Evolutionary conservation across 1,284 basidiomycete species (phyloP).

Genomic region (Ceratobasidium sp.): DNA sequence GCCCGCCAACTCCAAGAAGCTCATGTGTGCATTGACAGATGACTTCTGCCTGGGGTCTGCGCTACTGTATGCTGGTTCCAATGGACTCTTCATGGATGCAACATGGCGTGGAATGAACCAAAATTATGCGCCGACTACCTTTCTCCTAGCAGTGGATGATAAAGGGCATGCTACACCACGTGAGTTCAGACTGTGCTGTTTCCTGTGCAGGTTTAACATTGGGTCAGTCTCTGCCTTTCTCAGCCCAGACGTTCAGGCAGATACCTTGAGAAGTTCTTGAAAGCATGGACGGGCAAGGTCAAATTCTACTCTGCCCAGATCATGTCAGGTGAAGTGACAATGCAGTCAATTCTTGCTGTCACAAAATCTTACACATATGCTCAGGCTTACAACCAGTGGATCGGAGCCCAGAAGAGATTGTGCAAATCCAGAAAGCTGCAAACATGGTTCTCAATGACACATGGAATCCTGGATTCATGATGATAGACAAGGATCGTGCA

Average conservation of each 20-base stretch:
- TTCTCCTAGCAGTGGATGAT: not conserved
- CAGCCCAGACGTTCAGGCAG: slow-evolving; percentile 2
- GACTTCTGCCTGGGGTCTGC: not conserved
- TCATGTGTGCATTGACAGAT: not conserved
- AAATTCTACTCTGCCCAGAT: not conserved
- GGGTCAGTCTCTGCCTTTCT: not conserved
- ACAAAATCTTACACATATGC: too few species aligned
- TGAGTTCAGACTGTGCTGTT: not conserved
- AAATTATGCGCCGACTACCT: slow-evolving; percentile 51
- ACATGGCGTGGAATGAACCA: slow-evolving; percentile 52
- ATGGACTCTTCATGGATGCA: slow-evolving; percentile 49
- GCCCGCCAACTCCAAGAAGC: not conserved
- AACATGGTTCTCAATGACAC: not conserved
- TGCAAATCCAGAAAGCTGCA: not conserved
- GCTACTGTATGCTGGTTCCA: slow-evolving; percentile 32
- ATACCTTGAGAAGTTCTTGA: not conserved
- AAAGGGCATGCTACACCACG: not conserved
- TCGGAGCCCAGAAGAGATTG: not conserved
- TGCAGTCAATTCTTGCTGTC: too few species aligned
- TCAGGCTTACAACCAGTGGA: not conserved
- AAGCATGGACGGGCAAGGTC: not conserved
- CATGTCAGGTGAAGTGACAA: not conserved
- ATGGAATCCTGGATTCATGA: slow-evolving; percentile 3
- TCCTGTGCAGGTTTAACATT: not conserved
- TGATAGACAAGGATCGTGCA: slow-evolving; percentile 27